A percentile compares a stretch with the other conserved stretches of the same genome.
Evolutionary conservation across 352 stramenopile species (phyloP).

Genomic region (Phytophthora hybrid): DNA sequence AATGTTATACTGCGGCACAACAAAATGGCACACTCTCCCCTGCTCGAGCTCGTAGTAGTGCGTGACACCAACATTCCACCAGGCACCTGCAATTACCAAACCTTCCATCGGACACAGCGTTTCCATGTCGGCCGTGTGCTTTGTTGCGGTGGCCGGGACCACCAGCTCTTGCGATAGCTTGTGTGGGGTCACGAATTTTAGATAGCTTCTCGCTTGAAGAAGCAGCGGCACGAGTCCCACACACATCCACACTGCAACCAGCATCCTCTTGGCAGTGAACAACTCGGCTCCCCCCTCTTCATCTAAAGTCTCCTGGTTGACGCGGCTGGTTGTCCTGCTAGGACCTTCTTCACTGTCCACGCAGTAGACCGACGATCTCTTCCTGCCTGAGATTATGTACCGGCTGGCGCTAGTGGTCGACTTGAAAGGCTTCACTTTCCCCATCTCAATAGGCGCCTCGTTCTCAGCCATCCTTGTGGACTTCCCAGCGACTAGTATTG

Average conservation of each 20-base stretch:
- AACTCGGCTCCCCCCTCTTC: slow-evolving; percentile 4
- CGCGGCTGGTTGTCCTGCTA: background rate
- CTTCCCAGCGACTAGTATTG: background rate
- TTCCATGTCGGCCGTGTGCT: slow-evolving; percentile 25
- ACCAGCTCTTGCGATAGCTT: slow-evolving; percentile 39
- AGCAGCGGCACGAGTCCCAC: slow-evolving; percentile 31
- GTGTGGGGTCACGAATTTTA: slow-evolving; percentile 42
- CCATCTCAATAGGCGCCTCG: background rate
- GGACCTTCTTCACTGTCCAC: slow-evolving; percentile 8
- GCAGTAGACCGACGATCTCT: slow-evolving; percentile 26
- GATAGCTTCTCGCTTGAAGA: slow-evolving; percentile 37
- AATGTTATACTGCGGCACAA: slow-evolving; percentile 41
- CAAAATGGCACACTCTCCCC: slow-evolving; percentile 36
- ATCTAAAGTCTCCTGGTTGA: slow-evolving; percentile 2
- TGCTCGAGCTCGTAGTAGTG: slow-evolving; percentile 35
- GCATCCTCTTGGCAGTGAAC: slow-evolving; percentile 28
- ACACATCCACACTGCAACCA: slow-evolving; percentile 34
- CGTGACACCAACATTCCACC: slow-evolving; percentile 37
- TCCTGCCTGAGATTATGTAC: slow-evolving; percentile 9
- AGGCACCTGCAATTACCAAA: slow-evolving; percentile 38
- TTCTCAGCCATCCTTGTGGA: slow-evolving; percentile 15
- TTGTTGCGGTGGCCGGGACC: slow-evolving; percentile 9
- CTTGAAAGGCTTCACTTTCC: slow-evolving; percentile 5
- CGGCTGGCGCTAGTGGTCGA: slow-evolving; percentile 11
- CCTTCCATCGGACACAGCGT: slow-evolving; percentile 31